Percentiles rank a stretch among this genome's conserved stretches.
Conservation (phyloP, 331 rosid genomes). For the Saraca asoca region DNA sequence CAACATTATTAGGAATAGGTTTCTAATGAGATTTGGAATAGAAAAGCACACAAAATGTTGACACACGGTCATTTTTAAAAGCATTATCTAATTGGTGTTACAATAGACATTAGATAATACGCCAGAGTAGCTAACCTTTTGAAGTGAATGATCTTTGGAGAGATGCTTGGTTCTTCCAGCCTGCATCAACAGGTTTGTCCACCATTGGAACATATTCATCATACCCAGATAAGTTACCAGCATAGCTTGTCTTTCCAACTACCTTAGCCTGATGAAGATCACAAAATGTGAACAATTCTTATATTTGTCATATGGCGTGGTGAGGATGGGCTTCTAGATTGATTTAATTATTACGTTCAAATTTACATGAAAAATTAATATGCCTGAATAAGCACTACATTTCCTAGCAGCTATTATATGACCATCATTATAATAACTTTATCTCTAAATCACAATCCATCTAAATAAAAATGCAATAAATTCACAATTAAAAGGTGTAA, state of each 20-base stretch:
- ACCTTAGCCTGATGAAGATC: slow-evolving; percentile 60
- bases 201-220: slow-evolving; percentile 97
- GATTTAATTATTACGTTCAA: too few species aligned
- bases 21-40: slow-evolving; percentile 13
- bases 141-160: slow-evolving; percentile 53
- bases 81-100: too few species aligned
- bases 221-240: slow-evolving; percentile 64
- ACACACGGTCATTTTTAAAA: too few species aligned
- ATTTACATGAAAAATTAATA: too few species aligned
- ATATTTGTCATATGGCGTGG: slow-evolving; percentile 13
- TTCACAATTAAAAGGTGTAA: neutral
- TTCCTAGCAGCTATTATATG: too few species aligned
- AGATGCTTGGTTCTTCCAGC: slow-evolving; percentile 71
- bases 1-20: too few species aligned
- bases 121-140: slow-evolving; percentile 56
- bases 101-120: neutral
- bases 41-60: neutral
- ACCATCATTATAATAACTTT: too few species aligned
- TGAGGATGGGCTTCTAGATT: slow-evolving; percentile 2
- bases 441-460: neutral
- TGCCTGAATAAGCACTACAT: too few species aligned
- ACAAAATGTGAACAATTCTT: neutral
- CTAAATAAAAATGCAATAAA: slow-evolving; percentile 15
- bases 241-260: slow-evolving; percentile 67
- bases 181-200: slow-evolving; percentile 91